Evolutionary conservation across 805 yeast genomes (phyloP).

Genomic region (Myxozyma sirexii): DNA sequence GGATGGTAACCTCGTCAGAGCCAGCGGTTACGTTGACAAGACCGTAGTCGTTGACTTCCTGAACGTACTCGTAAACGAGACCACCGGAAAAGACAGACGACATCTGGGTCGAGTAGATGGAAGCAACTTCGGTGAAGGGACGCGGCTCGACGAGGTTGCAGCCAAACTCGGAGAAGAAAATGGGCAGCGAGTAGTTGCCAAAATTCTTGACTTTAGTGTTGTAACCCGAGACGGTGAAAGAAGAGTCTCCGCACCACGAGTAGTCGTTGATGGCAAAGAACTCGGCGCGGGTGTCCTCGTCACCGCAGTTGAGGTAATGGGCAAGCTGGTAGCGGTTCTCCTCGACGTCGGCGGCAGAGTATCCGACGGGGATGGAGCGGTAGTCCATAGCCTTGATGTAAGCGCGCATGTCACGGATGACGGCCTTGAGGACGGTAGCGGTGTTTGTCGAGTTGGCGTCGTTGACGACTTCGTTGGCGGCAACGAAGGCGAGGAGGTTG

Average conservation of each 20-base stretch:
- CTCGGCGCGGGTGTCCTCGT: slow-evolving; percentile 51
- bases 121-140: slow-evolving; percentile 79
- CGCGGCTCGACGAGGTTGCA: slow-evolving; percentile 79
- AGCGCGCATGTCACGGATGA: slow-evolving; percentile 82
- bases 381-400: slow-evolving; percentile 69
- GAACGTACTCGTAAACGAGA: slow-evolving; percentile 85
- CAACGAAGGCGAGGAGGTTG: slow-evolving; percentile 90
- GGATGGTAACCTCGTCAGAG: slow-evolving; percentile 49
- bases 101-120: slow-evolving; percentile 51
- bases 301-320: slow-evolving; percentile 73
- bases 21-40: slow-evolving; percentile 62
- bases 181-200: slow-evolving; percentile 69
- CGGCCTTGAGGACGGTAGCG: slow-evolving; percentile 94
- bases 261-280: slow-evolving; percentile 94
- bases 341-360: slow-evolving; percentile 87
- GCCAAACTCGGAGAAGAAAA: slow-evolving; percentile 90
- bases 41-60: slow-evolving; percentile 79
- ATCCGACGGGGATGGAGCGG: slow-evolving; percentile 88
- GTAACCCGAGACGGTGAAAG: slow-evolving; percentile 77
- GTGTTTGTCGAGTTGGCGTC: slow-evolving; percentile 79
- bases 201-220: slow-evolving; percentile 63
- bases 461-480: slow-evolving; percentile 96
- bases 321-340: slow-evolving; percentile 72
- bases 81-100: slow-evolving; percentile 71
- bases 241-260: slow-evolving; percentile 89